Base-by-base conservation (phyloP, 2,329 filamentous ascomycete species). In the Xenoacremonium recifei region DNA sequence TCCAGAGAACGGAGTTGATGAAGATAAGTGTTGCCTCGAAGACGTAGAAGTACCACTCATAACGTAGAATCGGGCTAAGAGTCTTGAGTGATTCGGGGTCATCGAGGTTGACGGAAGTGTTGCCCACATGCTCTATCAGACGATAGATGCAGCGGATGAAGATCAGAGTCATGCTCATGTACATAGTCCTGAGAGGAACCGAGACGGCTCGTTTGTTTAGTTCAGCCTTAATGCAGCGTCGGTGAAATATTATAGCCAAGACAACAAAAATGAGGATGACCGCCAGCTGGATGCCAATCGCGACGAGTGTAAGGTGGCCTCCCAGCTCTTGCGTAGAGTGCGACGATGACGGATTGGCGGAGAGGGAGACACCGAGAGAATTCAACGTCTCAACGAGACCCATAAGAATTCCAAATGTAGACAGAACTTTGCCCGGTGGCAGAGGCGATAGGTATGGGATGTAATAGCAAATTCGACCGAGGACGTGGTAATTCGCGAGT, bases 401-500 rank as follows among this genome's bases (percentile, higher is more conserved):
- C 43, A 71, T 71, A 3, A 79, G 54, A 3, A 59, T 62, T 11
- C 71, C 71, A 44, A 80, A 79, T 4, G 64, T 72, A 3, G 61
- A 54, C 11, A 76, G 52, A 19, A 77, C 70, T 15, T 63, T 62
- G 41, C 63, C 63, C 0, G 74, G 69, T 13, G 71, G 66, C n/a
- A 79, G 57, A 0, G 80, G 80, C 0, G 80, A 69, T 39, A 75
- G 69, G 54, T 80, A 77, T 0, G 82, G 82, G 2, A 84, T 69
- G 59, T 84, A 85, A 62, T 76, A 76, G 19, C 85, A 68, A 10
- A 82, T 67, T 3, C 81, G 75, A 4, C 76, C 76, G 39, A 86
- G 75, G 45, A 84, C 69, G 53, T 82, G 75, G 61, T 85, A 85
- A 63, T 85, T 84, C 44, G 76, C 72, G 4, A 82, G 73, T 45